Conservation (phyloP, 192 early-diverging fungal genomes). For the Geranomyces michiganensis region DNA sequence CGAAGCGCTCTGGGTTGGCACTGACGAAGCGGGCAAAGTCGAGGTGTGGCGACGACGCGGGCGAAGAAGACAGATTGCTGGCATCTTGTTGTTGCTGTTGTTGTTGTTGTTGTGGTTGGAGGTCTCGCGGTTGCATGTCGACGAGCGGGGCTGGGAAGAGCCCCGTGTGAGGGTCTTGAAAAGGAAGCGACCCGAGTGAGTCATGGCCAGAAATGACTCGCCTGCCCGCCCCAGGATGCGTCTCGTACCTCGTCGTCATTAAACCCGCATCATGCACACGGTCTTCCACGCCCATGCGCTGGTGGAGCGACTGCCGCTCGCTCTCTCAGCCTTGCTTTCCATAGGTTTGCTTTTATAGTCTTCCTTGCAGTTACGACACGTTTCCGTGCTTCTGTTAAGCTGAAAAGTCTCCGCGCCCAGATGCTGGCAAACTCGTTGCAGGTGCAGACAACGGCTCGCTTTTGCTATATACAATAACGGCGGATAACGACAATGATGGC, state of each 20-base stretch:
- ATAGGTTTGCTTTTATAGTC: conserved; percentile 29
- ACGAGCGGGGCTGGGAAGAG: no score
- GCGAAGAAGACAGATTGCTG: no score
- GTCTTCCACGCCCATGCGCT: conserved; percentile 45
- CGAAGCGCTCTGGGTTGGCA: neutral
- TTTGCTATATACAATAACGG: conserved; percentile 48
- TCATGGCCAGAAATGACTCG: no score
- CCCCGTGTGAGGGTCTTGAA: no score
- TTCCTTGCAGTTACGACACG: neutral
- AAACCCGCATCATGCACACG: conserved; percentile 38
- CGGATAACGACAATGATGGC: conserved; percentile 40
- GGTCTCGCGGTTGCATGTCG: no score
- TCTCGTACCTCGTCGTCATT: no score
- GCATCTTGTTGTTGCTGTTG: no score
- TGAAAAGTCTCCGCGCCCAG: neutral
- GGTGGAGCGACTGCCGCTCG: conserved; percentile 47
- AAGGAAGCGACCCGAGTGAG: no score
- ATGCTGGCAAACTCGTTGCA: conserved; percentile 41
- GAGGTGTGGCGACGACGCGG: neutral
- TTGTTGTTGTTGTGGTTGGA: no score
- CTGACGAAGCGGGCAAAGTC: conserved; percentile 1
- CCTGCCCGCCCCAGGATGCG: no score
- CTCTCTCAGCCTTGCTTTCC: conserved; percentile 31
- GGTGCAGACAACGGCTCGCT: conserved; percentile 49
- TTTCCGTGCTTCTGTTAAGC: neutral